phyloP scores from a whole-genome alignment of 1,284 basidiomycete species.

The Quambalaria eucalypti region DNA sequence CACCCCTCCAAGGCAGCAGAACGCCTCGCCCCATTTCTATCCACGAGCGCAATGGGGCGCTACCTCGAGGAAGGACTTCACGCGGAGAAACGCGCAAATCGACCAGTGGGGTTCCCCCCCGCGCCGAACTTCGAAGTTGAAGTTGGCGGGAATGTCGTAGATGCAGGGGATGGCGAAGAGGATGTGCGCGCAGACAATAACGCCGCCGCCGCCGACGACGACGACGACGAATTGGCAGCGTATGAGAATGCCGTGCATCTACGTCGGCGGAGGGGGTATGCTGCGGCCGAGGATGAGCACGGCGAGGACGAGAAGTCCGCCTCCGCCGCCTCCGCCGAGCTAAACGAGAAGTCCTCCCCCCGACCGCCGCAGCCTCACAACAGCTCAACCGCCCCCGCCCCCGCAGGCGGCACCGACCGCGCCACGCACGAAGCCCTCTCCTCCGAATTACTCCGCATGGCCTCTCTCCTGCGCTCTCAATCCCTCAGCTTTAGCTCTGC shows the following conservation, averaged over 20 bases:
- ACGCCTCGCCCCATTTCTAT: too few relatives aligned
- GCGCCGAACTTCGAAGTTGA: not conserved
- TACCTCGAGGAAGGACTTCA: not conserved
- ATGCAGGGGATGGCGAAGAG: not conserved
- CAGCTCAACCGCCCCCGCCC: not conserved
- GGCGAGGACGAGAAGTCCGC: not conserved
- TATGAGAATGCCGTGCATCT: not conserved
- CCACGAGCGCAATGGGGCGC: not conserved
- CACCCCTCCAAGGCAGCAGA: too few relatives aligned
- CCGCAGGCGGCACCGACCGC: constrained; percentile 13
- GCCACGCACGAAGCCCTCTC: constrained; percentile 39
- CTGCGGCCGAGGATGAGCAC: not conserved
- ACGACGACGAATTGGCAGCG: not conserved
- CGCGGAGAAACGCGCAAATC: too few relatives aligned
- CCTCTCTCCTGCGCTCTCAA: constrained; percentile 35
- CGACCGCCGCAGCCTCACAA: not conserved
- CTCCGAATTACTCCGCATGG: constrained; percentile 43
- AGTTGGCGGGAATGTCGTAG: not conserved
- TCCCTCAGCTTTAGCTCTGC: constrained; percentile 36
- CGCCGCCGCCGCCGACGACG: not conserved
- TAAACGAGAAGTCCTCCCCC: not conserved
- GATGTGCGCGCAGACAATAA: not conserved
- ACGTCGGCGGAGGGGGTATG: not conserved
- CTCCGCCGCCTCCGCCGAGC: not conserved
- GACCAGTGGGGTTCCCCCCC: not conserved